A percentile compares a stretch with the other conserved stretches of the same genome.
Evolutionary conservation across 1,284 basidiomycete genomes (phyloP).

Genomic region (Rhodotorula sp.): DNA sequence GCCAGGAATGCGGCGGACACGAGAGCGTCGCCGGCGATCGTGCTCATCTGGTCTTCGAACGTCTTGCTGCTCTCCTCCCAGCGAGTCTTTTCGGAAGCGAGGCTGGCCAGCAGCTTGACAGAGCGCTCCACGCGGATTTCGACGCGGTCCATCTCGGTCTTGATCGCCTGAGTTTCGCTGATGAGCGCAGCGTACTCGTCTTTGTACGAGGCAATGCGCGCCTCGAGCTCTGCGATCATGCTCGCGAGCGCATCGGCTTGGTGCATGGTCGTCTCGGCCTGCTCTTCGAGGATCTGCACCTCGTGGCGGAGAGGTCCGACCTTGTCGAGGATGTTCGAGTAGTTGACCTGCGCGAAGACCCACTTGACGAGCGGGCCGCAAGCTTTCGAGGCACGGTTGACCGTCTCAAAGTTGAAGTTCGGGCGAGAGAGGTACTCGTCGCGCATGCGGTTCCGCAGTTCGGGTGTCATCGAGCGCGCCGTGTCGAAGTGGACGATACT

Average conservation of each 20-base stretch:
- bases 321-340: conserved; percentile 96
- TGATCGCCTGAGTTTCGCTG: conserved; percentile 96
- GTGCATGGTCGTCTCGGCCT: conserved; percentile 89
- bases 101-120: conserved; percentile 89
- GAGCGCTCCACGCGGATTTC: conserved; percentile 96
- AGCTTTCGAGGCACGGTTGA: conserved; percentile 93
- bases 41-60: conserved; percentile 98
- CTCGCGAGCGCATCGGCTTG: conserved; percentile 85
- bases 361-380: conserved; percentile 98
- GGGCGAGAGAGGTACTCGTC: conserved; percentile 88
- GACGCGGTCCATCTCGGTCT: conserved; percentile 95
- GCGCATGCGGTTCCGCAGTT: conserved; percentile 88
- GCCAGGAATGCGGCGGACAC: conserved; percentile 96
- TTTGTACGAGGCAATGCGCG: conserved; percentile 91
- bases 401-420: conserved; percentile 91
- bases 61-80: conserved; percentile 96
- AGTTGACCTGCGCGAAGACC: conserved; percentile 95
- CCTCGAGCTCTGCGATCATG: conserved; percentile 90
- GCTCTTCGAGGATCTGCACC: conserved; percentile 85
- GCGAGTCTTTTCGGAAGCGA: conserved; percentile 90
- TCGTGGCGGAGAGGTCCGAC: conserved; percentile 96
- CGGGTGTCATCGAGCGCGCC: conserved; percentile 81
- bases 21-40: conserved; percentile 95
- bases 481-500: conserved; percentile 98
- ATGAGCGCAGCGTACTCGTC: conserved; percentile 97